A percentile compares a stretch with the other conserved stretches of the same genome.
phyloP scores from a whole-genome alignment of 2,329 filamentous ascomycete species.

The Arachnopeziza araneosa region DNA sequence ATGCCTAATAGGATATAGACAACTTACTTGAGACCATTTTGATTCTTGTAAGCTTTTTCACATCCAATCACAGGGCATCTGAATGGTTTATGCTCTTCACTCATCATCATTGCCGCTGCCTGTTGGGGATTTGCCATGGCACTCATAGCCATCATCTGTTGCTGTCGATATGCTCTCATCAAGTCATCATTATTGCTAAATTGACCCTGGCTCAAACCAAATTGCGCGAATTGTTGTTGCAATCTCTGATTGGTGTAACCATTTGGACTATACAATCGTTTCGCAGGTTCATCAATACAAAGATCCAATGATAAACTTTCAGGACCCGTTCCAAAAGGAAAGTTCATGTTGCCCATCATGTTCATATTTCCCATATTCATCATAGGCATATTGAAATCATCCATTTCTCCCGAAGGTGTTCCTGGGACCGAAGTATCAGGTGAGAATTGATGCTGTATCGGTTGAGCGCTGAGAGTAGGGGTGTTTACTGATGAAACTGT shows the following conservation, averaged over 20 bases:
- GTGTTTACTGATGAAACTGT: constrained; percentile 97
- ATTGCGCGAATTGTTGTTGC: constrained; percentile 63
- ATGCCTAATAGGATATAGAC: neutral
- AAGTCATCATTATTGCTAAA: constrained; percentile 61
- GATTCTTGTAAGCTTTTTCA: constrained; percentile 99
- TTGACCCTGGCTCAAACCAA: constrained; percentile 63
- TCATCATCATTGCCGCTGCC: constrained; percentile 46
- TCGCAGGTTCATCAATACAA: constrained; percentile 88
- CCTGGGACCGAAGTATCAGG: constrained; percentile 63
- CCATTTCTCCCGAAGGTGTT: constrained; percentile 68
- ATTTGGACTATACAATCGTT: constrained; percentile 83
- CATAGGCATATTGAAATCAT: constrained; percentile 55
- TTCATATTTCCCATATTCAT: constrained; percentile 57
- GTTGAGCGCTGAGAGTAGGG: constrained; percentile 76
- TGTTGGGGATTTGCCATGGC: constrained; percentile 23
- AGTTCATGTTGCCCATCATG: constrained; percentile 40
- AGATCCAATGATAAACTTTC: constrained; percentile 52
- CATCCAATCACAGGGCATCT: constrained; percentile 97
- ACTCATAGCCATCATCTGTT: constrained; percentile 42
- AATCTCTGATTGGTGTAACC: constrained; percentile 62
- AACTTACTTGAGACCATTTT: constrained; percentile 90
- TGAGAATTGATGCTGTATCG: constrained; percentile 46
- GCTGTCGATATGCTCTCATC: constrained; percentile 59
- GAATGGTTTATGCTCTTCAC: constrained; percentile 95
- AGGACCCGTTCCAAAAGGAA: constrained; percentile 28